These are phyloP conservation scores for Gracilariopsis chorda DNA, from an alignment of 23 red algal species.

Conservation along the genomic window DNA sequence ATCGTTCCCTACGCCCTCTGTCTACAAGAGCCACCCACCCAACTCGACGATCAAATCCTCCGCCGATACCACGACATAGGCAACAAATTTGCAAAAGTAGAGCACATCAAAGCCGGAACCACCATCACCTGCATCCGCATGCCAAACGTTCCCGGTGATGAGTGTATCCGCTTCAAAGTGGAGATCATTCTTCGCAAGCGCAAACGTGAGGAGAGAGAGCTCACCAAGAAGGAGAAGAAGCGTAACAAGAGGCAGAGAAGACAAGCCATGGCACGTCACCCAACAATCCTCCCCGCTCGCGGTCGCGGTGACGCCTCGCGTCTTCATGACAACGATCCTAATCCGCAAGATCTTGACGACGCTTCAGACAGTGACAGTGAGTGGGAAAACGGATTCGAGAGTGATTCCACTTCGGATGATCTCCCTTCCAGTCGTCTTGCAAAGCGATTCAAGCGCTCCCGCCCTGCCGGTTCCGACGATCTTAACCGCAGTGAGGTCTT, in stretches of 20 bases:
- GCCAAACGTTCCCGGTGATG: slow-evolving; percentile 22
- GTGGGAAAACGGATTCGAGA: slow-evolving; percentile 56
- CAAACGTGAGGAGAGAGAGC: slow-evolving; percentile 15
- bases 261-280: neutral
- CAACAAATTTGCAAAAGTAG: slow-evolving; percentile 35
- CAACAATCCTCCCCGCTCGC: neutral
- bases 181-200: slow-evolving; percentile 49
- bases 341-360: neutral
- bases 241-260: slow-evolving; percentile 30
- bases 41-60: slow-evolving; percentile 16
- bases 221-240: slow-evolving; percentile 60
- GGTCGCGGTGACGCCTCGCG: neutral
- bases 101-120: slow-evolving; percentile 43
- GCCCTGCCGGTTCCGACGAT: neutral
- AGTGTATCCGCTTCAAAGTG: slow-evolving; percentile 43
- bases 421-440: slow-evolving; percentile 43
- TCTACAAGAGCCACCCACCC: slow-evolving; percentile 32
- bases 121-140: slow-evolving; percentile 33
- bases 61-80: slow-evolving; percentile 36
- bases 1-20: slow-evolving; percentile 32
- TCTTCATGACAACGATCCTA: neutral
- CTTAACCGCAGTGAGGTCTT: slow-evolving; percentile 24
- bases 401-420: slow-evolving; percentile 58
- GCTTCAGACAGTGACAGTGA: slow-evolving; percentile 34
- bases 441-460: slow-evolving; percentile 39